These are phyloP conservation scores for Goffeauzyma gilvescens DNA, from an alignment of 768 basidiomycete species.

Conservation along the genomic window DNA sequence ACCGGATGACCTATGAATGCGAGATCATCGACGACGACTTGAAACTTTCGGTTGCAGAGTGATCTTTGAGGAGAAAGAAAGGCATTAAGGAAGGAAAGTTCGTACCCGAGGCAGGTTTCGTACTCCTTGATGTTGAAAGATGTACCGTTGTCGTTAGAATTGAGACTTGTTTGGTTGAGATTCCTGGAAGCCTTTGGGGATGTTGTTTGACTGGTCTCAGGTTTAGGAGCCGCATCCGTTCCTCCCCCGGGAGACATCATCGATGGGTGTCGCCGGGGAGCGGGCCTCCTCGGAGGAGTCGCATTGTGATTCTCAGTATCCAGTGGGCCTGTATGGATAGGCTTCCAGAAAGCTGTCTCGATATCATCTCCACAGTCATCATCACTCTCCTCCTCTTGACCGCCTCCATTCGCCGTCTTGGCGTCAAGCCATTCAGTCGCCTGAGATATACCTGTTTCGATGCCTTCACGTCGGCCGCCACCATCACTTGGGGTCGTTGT, in stretches of 20 bases:
- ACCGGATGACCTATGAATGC: slow-evolving; percentile 92
- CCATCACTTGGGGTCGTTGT: neutral
- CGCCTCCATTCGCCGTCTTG: neutral
- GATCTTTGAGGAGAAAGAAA: slow-evolving; percentile 56
- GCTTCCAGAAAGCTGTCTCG: slow-evolving; percentile 9
- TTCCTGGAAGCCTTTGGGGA: too few species aligned
- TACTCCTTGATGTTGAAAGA: slow-evolving; percentile 25
- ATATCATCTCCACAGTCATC: slow-evolving; percentile 5
- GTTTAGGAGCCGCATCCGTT: neutral
- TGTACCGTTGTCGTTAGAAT: slow-evolving; percentile 1
- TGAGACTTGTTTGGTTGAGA: slow-evolving; percentile 4
- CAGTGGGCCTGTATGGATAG: slow-evolving; percentile 2
- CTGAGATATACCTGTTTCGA: slow-evolving; percentile 4
- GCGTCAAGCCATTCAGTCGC: slow-evolving; percentile 4
- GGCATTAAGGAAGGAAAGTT: slow-evolving; percentile 58
- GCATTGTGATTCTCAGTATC: slow-evolving; percentile 3
- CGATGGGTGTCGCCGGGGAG: slow-evolving; percentile 1
- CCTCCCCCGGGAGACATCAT: neutral
- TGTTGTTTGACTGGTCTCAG: neutral
- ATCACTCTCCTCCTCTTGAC: slow-evolving; percentile 7
- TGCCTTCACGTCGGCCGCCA: neutral
- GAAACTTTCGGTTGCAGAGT: slow-evolving; percentile 86
- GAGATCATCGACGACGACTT: slow-evolving; percentile 73
- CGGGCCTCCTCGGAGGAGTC: slow-evolving; percentile 1
- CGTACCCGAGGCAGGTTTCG: slow-evolving; percentile 50